Evolutionary conservation across 129 eudicot genomes (phyloP).

Genomic region (Tagetes patula): DNA sequence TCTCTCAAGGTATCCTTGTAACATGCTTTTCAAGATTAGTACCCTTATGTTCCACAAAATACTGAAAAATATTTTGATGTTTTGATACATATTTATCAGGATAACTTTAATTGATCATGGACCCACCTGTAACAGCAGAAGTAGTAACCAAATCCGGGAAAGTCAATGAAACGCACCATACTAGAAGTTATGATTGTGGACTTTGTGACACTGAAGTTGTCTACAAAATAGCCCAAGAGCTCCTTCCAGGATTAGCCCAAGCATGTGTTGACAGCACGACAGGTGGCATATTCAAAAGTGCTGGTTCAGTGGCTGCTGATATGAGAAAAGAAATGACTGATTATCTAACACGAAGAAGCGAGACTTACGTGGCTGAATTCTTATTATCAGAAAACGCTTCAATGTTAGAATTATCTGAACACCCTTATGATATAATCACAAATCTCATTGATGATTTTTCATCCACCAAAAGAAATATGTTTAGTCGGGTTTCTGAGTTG

Average conservation of each 20-base stretch:
- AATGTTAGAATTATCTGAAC: constrained; percentile 42
- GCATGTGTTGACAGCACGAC: constrained; percentile 88
- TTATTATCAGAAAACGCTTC: constrained; percentile 57
- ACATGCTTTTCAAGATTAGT: neutral
- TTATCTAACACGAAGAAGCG: constrained; percentile 60
- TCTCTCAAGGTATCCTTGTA: neutral
- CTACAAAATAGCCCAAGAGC: constrained; percentile 70
- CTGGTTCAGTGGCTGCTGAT: constrained; percentile 72
- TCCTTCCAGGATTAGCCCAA: constrained; percentile 84
- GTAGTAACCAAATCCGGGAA: constrained; percentile 48
- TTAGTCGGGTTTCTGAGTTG: constrained; percentile 78
- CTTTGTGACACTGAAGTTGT: constrained; percentile 69
- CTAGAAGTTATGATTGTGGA: constrained; percentile 57
- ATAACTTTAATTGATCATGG: constrained; percentile 39
- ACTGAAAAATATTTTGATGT: neutral
- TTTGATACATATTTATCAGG: constrained; percentile 21
- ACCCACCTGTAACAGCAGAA: constrained; percentile 49
- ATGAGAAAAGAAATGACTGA: constrained; percentile 79
- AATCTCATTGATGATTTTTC: constrained; percentile 68
- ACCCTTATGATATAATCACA: constrained; percentile 71
- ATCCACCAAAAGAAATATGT: constrained; percentile 54
- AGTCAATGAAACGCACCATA: constrained; percentile 43
- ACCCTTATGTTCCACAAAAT: neutral
- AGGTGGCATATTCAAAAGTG: constrained; percentile 69
- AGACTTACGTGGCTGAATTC: constrained; percentile 75